phyloP scores from a whole-genome alignment of 2,329 filamentous ascomycete species.

The Aciculosporium take region DNA sequence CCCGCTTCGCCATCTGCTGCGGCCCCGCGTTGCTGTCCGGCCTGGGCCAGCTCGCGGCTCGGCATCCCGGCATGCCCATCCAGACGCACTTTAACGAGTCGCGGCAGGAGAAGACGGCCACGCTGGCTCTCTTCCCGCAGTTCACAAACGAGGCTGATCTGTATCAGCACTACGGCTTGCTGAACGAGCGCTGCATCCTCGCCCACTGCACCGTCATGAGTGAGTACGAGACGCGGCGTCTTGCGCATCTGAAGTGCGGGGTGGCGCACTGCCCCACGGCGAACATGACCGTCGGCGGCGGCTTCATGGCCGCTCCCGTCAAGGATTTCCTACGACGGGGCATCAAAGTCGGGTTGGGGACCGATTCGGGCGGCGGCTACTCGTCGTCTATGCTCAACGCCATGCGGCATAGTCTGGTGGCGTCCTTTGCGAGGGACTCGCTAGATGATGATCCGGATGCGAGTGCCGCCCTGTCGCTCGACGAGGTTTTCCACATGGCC shows the following conservation, averaged over 20 bases:
- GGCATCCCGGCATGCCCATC: conserved; percentile 37
- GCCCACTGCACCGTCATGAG: conserved; percentile 53
- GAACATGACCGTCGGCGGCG: conserved; percentile 48
- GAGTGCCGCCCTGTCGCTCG: conserved; percentile 25
- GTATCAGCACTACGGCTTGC: conserved; percentile 39
- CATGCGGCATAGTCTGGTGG: conserved; percentile 44
- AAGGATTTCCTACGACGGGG: conserved; percentile 40
- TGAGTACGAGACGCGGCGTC: conserved; percentile 35
- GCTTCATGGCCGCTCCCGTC: conserved; percentile 47
- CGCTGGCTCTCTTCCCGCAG: conserved; percentile 38
- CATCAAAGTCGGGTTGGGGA: conserved; percentile 53
- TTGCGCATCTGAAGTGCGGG: conserved; percentile 37
- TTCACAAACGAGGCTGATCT: conserved; percentile 45
- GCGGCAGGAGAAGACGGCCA: conserved; percentile 42
- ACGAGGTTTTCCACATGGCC: conserved; percentile 44
- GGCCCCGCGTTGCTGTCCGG: conserved; percentile 37
- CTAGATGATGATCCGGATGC: conserved; percentile 23
- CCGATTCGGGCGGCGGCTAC: conserved; percentile 50
- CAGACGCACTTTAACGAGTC: conserved; percentile 58
- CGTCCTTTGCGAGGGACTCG: conserved; percentile 32
- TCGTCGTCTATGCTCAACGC: conserved; percentile 44
- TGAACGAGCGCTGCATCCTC: conserved; percentile 42
- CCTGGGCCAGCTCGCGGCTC: conserved; percentile 36
- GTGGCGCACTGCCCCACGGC: conserved; percentile 51
- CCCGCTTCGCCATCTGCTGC: conserved; percentile 49